phyloP scores from a whole-genome alignment of 768 basidiomycete genomes.

The Lenzites betulinus region DNA sequence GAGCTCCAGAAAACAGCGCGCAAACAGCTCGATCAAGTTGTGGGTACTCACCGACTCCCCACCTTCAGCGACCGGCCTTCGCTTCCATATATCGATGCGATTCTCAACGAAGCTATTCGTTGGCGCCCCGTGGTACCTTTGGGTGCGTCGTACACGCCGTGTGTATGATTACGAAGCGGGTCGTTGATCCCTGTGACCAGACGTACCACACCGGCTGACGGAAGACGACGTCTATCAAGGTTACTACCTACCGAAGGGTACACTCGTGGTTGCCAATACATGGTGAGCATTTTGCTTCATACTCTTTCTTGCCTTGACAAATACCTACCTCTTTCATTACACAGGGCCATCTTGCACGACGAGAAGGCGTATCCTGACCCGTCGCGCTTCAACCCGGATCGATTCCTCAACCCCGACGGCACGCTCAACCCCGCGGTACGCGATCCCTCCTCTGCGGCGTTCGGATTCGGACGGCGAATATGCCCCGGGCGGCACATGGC shows the following conservation, averaged over 20 bases:
- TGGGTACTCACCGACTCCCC: conserved; percentile 30
- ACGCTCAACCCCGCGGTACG: conserved; percentile 34
- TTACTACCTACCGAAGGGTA: conserved; percentile 26
- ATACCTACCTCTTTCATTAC: no score
- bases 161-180: not conserved
- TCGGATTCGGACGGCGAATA: conserved; percentile 40
- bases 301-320: not conserved
- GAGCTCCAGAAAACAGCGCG: conserved; percentile 30
- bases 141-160: conserved; percentile 20
- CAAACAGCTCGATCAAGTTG: conserved; percentile 32
- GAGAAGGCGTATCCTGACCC: conserved; percentile 37
- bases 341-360: conserved; percentile 44
- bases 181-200: conserved; percentile 4
- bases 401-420: conserved; percentile 42
- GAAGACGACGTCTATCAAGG: conserved; percentile 28
- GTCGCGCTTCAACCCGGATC: conserved; percentile 39
- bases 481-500: conserved; percentile 30
- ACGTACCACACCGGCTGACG: conserved; percentile 24
- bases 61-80: conserved; percentile 24
- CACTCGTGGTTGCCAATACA: conserved; percentile 13
- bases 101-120: conserved; percentile 32
- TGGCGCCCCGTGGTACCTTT: conserved; percentile 40
- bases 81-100: conserved; percentile 29
- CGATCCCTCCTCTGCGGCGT: conserved; percentile 34
- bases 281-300: conserved; percentile 9